Evolutionary conservation across 257 asterid species (phyloP).

Genomic region (Solanum medicagineum): DNA sequence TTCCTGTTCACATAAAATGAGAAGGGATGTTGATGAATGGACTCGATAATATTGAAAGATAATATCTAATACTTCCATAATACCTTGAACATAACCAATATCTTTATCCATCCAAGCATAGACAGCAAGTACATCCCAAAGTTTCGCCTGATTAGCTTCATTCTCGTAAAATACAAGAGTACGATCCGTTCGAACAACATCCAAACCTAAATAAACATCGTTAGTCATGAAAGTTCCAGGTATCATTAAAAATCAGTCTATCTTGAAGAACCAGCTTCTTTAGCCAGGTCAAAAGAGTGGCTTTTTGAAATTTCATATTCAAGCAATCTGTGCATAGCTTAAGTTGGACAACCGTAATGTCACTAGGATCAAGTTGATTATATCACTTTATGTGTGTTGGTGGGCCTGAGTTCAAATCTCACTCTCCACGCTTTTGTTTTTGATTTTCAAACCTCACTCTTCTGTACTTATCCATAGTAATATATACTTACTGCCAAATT

Average conservation of each 20-base stretch:
- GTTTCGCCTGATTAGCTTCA: conserved; percentile 70
- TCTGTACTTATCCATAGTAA: too few species aligned
- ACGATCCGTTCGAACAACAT: conserved; percentile 90
- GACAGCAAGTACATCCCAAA: conserved; percentile 78
- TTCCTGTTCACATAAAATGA: conserved; percentile 41
- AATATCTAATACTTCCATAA: conserved; percentile 1
- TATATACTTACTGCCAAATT: too few species aligned
- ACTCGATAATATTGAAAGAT: conserved; percentile 1
- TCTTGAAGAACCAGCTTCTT: background rate
- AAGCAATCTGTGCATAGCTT: background rate
- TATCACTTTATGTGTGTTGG: background rate
- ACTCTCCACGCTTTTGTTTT: too few species aligned
- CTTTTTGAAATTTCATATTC: background rate
- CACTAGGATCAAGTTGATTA: background rate
- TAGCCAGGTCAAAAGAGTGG: background rate
- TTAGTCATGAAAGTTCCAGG: background rate
- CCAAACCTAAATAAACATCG: conserved; percentile 51
- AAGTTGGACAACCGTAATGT: background rate
- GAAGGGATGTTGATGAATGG: conserved; percentile 9
- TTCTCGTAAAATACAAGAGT: conserved; percentile 62
- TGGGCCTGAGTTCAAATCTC: too few species aligned
- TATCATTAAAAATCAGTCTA: background rate
- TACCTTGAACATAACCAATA: conserved; percentile 98
- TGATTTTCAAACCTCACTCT: too few species aligned
- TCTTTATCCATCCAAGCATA: conserved; percentile 93